Conservation (phyloP, 345 rosid genomes). For the Acer yangbiense region DNA sequence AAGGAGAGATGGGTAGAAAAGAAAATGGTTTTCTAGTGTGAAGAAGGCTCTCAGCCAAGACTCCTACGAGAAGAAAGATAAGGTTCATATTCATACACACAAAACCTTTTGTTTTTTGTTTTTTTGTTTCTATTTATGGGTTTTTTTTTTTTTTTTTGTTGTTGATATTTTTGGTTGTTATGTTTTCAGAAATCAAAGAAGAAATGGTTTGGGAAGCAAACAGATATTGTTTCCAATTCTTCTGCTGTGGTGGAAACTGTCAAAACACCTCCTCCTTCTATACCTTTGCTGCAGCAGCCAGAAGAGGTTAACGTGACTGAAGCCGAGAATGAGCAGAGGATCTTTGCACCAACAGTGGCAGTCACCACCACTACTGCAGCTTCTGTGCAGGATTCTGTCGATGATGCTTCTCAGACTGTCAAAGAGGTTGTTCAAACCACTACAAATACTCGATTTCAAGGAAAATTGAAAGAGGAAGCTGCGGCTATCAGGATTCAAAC, state of each 20-base stretch:
- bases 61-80: conserved; percentile 55
- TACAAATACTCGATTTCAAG: conserved; percentile 42
- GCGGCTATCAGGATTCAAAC: conserved; percentile 92
- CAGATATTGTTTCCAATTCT: conserved; percentile 39
- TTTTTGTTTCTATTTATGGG: conserved; percentile 5
- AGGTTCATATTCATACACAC: conserved; percentile 29
- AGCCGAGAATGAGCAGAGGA: conserved; percentile 43
- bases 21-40: conserved; percentile 88
- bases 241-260: conserved; percentile 31
- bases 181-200: conserved; percentile 46
- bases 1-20: conserved; percentile 83
- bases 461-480: conserved; percentile 71
- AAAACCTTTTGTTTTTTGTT: not conserved
- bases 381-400: conserved; percentile 26
- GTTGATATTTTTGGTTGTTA: not conserved
- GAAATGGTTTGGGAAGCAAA: conserved; percentile 53
- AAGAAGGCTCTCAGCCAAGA: conserved; percentile 87
- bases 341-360: conserved; percentile 32
- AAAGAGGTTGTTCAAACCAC: conserved; percentile 42
- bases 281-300: conserved; percentile 23
- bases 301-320: conserved; percentile 57
- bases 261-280: conserved; percentile 32
- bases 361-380: conserved; percentile 24
- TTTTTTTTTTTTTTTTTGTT: conserved; percentile 4
- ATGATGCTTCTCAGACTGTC: conserved; percentile 35